Base-by-base conservation (phyloP, 805 yeast genomes). In the Barnettozyma vustinii region DNA sequence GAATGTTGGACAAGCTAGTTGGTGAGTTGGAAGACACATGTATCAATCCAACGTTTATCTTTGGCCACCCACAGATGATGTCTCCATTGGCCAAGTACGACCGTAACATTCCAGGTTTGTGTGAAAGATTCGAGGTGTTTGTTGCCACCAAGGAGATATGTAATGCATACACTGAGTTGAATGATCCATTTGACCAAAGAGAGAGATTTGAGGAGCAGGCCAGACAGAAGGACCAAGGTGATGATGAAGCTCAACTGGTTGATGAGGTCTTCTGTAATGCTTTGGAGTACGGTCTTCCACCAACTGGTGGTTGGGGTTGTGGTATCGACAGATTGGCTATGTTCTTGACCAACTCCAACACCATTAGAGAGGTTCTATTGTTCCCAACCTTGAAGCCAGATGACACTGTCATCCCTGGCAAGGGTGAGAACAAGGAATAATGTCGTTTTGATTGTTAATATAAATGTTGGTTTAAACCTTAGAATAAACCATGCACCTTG, bases 291-390 rank as follows among this genome's bases (percentile, higher is more conserved):
- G 99, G 98, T 72, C 80, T 92, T 64, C 99, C 99, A 52, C 99
- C 99, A 63, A 94, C 98, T 61, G 98, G 96, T 70, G 99, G 99
- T 60, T 92, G 98, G 98, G 99, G 99, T 62, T 85, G 96, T 74
- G 99, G 99, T 80, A 91, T 92, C 60, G 99, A 92, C 74, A 86
- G 99, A 78, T 69, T 92, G 66, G 90, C 97, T 65, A 92, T 92
- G 99, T 94, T 94, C 77, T 81, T 94, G 75, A 94, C 98, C 54
- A 83, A 94, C 72, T 87, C 96, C 51, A 87, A 90, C 77, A 87
- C 97, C 59, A 92, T 92, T 66, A 89, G 97, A 83, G 99, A 92
- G 76, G 98, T 92, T 44, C 77, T 92, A 60, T 75, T 94, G 70
- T 92, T 92, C 96, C 99, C 99, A 71, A 91, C 98, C 54, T 88